These are phyloP conservation scores for Coccomyxa sp. DNA, from an alignment of 139 green algal genomes.

Conservation along the genomic window DNA sequence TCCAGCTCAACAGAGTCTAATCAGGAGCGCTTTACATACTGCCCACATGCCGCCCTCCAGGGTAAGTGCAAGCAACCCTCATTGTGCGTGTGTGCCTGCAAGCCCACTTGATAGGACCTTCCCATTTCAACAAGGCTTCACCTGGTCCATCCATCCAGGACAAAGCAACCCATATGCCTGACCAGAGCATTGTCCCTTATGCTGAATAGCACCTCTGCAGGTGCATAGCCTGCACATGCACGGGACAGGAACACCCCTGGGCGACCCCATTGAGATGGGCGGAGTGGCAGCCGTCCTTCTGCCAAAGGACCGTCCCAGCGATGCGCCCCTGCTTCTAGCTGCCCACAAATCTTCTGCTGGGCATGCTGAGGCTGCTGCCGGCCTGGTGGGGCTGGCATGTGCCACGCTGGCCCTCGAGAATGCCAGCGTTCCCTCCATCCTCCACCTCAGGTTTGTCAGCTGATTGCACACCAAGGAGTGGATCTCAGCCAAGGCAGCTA, in stretches of 20 bases:
- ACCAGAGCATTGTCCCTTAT: too few species aligned
- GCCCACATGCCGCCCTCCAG: neutral
- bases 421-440: conserved; percentile 18
- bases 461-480: too few species aligned
- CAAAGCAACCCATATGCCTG: neutral
- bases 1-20: conserved; percentile 48
- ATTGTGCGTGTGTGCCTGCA: too few species aligned
- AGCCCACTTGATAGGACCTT: too few species aligned
- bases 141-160: too few species aligned
- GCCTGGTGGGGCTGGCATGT: conserved; percentile 44
- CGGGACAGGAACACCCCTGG: conserved; percentile 55
- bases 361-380: conserved; percentile 71
- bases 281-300: conserved; percentile 23
- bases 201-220: conserved; percentile 26
- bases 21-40: conserved; percentile 24
- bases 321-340: conserved; percentile 28
- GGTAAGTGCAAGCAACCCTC: too few species aligned
- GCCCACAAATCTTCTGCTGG: conserved; percentile 65
- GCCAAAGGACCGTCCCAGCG: too few species aligned
- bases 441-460: conserved; percentile 40
- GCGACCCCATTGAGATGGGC: conserved; percentile 55
- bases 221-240: conserved; percentile 58
- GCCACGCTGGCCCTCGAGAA: conserved; percentile 18
- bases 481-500: too few species aligned
- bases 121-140: too few species aligned